Base-by-base conservation (phyloP, 2,329 filamentous ascomycete species). In the Coniella vitis region DNA sequence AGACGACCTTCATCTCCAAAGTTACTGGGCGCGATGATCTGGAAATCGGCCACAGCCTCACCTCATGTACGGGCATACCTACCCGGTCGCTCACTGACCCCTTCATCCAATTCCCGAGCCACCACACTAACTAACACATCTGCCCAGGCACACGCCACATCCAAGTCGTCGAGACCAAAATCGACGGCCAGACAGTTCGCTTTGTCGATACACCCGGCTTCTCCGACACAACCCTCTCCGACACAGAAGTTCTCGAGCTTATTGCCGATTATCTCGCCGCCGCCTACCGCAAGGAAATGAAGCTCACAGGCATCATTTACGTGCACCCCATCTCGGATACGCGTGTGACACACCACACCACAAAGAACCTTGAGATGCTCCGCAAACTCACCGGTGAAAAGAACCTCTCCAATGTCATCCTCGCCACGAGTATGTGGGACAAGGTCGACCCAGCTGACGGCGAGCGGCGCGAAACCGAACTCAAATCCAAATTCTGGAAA, bases 121-220 rank as follows among this genome's bases (percentile, higher is more conserved):
- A n/a, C n/a, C n/a, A n/a, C n/a, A n/a, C n/a, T n/a, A n/a, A 16
- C 4, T 34, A 12, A 31, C 10, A 34, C 14, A 17, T 20, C 13
- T 3, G 3, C 5, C 25, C 38, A 64, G 62, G 62, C 51, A 65
- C 63, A 3, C 57, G 54, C 17, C 58, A 63, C 16, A 60, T 65
- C 29, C 51, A 59, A 29, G 54, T 63, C 22, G 50, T 63, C 31
- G 57, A 61, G 47, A 58, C 58, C 17, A 56, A 57, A 32, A 56
- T 64, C 31, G 55, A 58, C 22, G 60, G 58, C 14, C 57, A 55
- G 16, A 57, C 52, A 12, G 60, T 65, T 22, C 56, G 56, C 31
- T 61, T 68, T 13, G 63, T 74, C 50, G 72, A 75, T 53, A 75
- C 71, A 0, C 71, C 72, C 0, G 72, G 72, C 1, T 74, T 75